Conservation (phyloP, 2,329 filamentous ascomycete species). For the Cladosporium sp. region DNA sequence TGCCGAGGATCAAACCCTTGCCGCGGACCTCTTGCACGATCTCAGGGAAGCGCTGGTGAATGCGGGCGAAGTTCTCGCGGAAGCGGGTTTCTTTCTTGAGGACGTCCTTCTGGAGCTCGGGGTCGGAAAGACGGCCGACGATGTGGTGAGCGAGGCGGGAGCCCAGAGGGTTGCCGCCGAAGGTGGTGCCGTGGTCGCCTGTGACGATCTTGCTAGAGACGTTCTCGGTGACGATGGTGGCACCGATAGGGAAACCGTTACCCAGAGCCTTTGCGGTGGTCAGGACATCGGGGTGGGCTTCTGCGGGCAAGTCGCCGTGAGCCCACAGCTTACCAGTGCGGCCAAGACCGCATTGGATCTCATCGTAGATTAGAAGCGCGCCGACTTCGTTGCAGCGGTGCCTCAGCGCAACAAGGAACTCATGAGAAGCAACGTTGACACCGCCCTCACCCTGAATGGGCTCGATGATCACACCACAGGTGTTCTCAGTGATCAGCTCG, state of each 20-base stretch:
- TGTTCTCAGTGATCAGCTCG: constrained; percentile 73
- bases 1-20: constrained; percentile 76
- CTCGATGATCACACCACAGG: constrained; percentile 92
- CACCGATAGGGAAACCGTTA: constrained; percentile 93
- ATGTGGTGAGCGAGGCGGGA: constrained; percentile 83
- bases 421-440: constrained; percentile 74
- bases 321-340: constrained; percentile 91
- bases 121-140: constrained; percentile 68
- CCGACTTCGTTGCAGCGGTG: constrained; percentile 80
- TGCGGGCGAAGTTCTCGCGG: constrained; percentile 51
- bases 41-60: constrained; percentile 62
- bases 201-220: constrained; percentile 67
- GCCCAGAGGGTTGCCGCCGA: constrained; percentile 86
- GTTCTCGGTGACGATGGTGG: constrained; percentile 63
- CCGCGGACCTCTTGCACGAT: constrained; percentile 77
- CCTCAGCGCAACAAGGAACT: constrained; percentile 81
- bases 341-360: constrained; percentile 91
- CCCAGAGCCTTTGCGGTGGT: constrained; percentile 95
- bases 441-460: constrained; percentile 97
- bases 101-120: constrained; percentile 66
- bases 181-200: constrained; percentile 91
- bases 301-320: constrained; percentile 66
- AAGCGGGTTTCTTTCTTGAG: constrained; percentile 62
- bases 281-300: constrained; percentile 88
- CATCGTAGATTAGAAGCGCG: constrained; percentile 87